Conservation (phyloP, 768 basidiomycete genomes). For the Suillus hirtellus region DNA sequence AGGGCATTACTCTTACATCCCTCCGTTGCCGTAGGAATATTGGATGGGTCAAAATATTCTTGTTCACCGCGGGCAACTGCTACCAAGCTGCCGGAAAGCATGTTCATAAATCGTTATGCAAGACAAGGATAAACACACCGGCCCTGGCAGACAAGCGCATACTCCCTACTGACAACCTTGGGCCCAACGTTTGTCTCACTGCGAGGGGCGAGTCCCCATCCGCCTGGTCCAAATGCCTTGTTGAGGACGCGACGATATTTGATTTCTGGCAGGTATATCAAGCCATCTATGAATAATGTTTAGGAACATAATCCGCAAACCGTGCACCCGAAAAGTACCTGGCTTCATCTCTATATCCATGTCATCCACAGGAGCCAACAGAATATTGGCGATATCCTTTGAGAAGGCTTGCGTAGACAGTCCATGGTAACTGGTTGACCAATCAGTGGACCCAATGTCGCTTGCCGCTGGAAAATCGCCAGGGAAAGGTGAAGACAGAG, state of each 20-base stretch:
- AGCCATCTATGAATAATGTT: constrained; percentile 60
- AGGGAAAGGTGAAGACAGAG: constrained; percentile 22
- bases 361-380: constrained; percentile 75
- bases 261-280: constrained; percentile 95
- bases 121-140: constrained; percentile 48
- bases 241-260: constrained; percentile 93
- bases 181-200: constrained; percentile 89
- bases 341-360: constrained; percentile 92
- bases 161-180: constrained; percentile 88
- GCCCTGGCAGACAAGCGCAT: constrained; percentile 91
- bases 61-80: constrained; percentile 93
- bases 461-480: constrained; percentile 28
- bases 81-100: constrained; percentile 59
- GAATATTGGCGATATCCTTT: constrained; percentile 67
- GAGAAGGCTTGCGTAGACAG: constrained; percentile 76
- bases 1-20: constrained; percentile 95
- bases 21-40: constrained; percentile 92
- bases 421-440: constrained; percentile 87
- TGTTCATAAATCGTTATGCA: neutral
- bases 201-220: constrained; percentile 94
- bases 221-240: constrained; percentile 93
- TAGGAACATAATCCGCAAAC: neutral
- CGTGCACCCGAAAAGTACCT: constrained; percentile 47
- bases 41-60: constrained; percentile 90
- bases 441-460: constrained; percentile 54